phyloP scores from a whole-genome alignment of 2,329 filamentous ascomycete genomes.

The Xenoacremonium recifei region DNA sequence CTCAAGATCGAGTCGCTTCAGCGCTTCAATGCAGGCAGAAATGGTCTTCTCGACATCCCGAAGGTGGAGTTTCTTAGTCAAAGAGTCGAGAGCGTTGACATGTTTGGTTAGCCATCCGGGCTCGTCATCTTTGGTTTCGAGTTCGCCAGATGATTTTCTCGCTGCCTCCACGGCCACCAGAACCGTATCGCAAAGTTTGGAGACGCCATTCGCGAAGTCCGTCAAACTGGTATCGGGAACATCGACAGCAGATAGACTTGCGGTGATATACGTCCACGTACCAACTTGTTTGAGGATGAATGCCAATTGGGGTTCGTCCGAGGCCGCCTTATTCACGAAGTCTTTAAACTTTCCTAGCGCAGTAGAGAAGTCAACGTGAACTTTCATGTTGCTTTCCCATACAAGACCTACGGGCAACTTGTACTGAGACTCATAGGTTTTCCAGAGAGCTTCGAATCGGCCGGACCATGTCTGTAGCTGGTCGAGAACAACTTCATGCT shows the following conservation, averaged over 20 bases:
- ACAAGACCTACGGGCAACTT: conserved; percentile 52
- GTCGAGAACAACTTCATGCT: conserved; percentile 44
- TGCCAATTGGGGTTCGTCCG: conserved; percentile 52
- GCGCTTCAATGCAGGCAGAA: conserved; percentile 33
- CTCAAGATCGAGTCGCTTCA: conserved; percentile 32
- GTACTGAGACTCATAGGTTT: conserved; percentile 41
- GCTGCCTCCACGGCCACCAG: conserved; percentile 78
- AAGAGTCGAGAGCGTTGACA: conserved; percentile 49
- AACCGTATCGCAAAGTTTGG: conserved; percentile 69
- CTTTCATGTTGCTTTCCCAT: conserved; percentile 33
- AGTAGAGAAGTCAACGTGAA: conserved; percentile 34
- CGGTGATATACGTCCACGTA: conserved; percentile 55
- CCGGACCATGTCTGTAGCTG: conserved; percentile 50
- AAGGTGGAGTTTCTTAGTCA: conserved; percentile 60
- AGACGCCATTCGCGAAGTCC: conserved; percentile 56
- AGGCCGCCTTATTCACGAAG: conserved; percentile 40
- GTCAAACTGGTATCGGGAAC: conserved; percentile 27
- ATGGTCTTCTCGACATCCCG: conserved; percentile 49
- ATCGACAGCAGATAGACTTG: conserved; percentile 10
- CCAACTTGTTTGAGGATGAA: conserved; percentile 67
- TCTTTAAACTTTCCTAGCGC: conserved; percentile 37
- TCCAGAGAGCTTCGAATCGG: conserved; percentile 43
- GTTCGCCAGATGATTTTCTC: conserved; percentile 50
- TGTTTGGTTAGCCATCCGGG: conserved; percentile 37
- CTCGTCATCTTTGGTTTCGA: conserved; percentile 34